These are phyloP conservation scores for Strobilomyces dryophilus DNA, from an alignment of 768 basidiomycete species.

Conservation along the genomic window DNA sequence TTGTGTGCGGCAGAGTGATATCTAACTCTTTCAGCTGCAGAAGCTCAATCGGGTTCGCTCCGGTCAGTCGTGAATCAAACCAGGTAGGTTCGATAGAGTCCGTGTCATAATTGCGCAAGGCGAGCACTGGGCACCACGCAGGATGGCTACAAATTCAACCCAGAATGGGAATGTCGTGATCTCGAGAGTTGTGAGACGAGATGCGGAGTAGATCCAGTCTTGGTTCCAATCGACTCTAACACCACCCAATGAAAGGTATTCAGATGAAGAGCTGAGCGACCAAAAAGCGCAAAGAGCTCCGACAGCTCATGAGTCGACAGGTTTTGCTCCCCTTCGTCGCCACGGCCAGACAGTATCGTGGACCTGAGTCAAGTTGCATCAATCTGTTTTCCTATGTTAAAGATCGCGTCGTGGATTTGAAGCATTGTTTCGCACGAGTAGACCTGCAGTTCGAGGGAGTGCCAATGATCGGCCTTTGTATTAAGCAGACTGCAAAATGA, in stretches of 20 bases:
- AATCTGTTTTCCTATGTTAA: not conserved
- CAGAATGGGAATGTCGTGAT: not conserved
- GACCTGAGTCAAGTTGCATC: not conserved
- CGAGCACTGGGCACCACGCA: not conserved
- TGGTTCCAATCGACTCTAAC: not conserved
- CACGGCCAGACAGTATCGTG: not conserved
- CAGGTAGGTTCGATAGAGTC: no score
- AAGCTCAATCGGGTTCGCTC: no score
- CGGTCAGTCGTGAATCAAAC: no score
- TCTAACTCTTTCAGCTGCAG: no score
- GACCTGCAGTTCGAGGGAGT: not conserved
- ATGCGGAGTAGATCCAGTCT: not conserved
- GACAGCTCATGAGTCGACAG: not conserved
- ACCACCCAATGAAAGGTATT: not conserved
- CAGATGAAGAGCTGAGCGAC: not conserved
- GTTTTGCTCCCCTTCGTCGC: no score
- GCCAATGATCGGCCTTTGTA: not conserved
- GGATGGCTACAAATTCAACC: not conserved
- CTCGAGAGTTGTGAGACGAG: not conserved
- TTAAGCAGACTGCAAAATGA: not conserved
- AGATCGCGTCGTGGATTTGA: not conserved
- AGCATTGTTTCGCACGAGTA: rapidly evolving
- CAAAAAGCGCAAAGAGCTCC: not conserved
- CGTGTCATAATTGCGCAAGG: no score
- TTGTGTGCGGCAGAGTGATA: no score